Evolutionary conservation across 148 eudicot species (phyloP).

Genomic region (Rhododendron mucronatum): DNA sequence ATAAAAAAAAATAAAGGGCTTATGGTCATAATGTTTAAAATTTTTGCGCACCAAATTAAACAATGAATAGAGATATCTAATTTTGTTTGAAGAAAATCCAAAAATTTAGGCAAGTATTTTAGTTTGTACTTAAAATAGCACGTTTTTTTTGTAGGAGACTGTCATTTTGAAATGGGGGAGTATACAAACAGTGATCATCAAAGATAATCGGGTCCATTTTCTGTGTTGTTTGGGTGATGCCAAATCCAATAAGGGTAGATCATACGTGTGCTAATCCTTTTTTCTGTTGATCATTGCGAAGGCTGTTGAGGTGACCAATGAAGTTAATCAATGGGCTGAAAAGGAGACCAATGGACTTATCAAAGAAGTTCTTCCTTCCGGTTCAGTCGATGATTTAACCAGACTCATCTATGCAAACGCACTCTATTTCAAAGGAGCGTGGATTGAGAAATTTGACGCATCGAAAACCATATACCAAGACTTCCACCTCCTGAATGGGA

Average conservation of each 20-base stretch:
- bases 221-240: neutral
- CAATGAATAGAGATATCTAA: no score
- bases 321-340: slow-evolving; percentile 81
- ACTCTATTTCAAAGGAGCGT: slow-evolving; percentile 77
- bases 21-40: no score
- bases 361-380: slow-evolving; percentile 70
- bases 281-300: slow-evolving; percentile 24
- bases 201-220: no score
- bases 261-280: neutral
- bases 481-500: slow-evolving; percentile 65
- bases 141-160: no score
- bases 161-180: neutral
- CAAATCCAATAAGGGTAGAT: no score
- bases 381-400: slow-evolving; percentile 58
- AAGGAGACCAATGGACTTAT: slow-evolving; percentile 75
- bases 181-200: no score
- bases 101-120: no score
- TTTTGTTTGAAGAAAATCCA: no score
- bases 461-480: slow-evolving; percentile 52
- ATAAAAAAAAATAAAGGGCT: no score
- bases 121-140: neutral
- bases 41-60: no score
- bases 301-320: slow-evolving; percentile 57
- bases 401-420: slow-evolving; percentile 81
- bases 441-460: slow-evolving; percentile 68